Conservation (phyloP, 345 rosid genomes). For the Arabis alpina region DNA sequence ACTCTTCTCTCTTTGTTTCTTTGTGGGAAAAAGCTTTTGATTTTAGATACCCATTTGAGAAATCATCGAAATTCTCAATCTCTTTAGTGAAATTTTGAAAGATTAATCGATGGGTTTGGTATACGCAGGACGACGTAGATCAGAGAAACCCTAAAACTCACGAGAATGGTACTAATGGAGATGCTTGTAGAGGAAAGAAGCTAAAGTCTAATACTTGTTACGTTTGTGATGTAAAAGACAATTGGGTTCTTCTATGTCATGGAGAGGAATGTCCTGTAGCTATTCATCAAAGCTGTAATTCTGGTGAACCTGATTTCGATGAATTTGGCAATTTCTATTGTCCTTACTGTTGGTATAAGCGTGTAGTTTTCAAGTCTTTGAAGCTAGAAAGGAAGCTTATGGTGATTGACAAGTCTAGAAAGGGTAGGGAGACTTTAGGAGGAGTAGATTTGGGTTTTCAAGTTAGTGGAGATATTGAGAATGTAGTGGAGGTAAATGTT, state of each 20-base stretch:
- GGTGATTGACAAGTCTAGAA: conserved; percentile 39
- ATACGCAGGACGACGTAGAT: conserved; percentile 37
- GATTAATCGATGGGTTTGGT: not conserved
- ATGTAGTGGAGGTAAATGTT: conserved; percentile 25
- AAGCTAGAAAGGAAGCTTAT: conserved; percentile 45
- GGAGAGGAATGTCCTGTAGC: conserved; percentile 51
- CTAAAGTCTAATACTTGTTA: conserved; percentile 42
- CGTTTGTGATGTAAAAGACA: conserved; percentile 46
- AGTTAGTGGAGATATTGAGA: not conserved
- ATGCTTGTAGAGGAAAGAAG: not conserved
- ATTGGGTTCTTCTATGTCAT: conserved; percentile 47
- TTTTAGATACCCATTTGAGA: not conserved
- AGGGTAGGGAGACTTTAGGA: conserved; percentile 24
- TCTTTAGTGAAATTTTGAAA: not conserved
- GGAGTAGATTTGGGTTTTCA: conserved; percentile 16
- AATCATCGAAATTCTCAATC: not conserved
- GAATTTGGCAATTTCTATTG: conserved; percentile 60
- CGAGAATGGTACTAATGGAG: conserved; percentile 1
- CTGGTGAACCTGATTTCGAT: conserved; percentile 46
- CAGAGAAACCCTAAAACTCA: conserved; percentile 21
- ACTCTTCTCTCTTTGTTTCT: conserved; percentile 1
- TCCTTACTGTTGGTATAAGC: conserved; percentile 68
- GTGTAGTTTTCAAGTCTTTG: conserved; percentile 30
- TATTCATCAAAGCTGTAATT: conserved; percentile 51
- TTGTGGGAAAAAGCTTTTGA: not conserved